Evolutionary conservation across 1,139 yeast species (phyloP), one percentile per base, ranked within the genome.

Genomic region (Yamadazyma songkhlaensis): DNA sequence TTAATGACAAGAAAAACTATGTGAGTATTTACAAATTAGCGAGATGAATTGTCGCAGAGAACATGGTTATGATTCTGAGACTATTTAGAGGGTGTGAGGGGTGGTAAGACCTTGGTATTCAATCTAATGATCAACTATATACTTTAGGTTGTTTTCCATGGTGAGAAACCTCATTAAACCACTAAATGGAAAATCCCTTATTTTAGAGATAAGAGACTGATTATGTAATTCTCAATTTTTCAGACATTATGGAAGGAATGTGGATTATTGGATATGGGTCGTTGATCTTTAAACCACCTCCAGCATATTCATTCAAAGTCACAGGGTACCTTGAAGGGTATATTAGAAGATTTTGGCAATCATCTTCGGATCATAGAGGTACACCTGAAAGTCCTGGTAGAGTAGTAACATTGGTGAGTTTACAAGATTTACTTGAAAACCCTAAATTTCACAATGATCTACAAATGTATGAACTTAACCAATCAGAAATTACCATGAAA

Each of bases 211-310:
- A 23, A 23, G 25, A 8, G 25, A 23, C 25, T 23, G 25, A 23
- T 23, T n/a, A 9, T 23, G 10, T 23, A n/a, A 23, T 9, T 23
- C 25, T 23, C 25, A 23, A 23, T 5, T 23, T 23, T n/a, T 23
- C 11, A 23, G 11, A 23, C 11, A 17, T 17, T 17, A 17, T 12
- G 13, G 27, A 33, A 25, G 66, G 75, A 5, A 77, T 81, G 47
- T 89, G 96, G 95, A 74, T 90, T 12, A 81, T 89, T 20, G 97
- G 97, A 3, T 90, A 90, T 54, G 97, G 97, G 1, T 85, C 96
- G 0, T 67, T 90, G 38, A 81, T 90, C 20, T 90, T 84, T 71
- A 90, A 89, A 54, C 97, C 96, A 0, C 97, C 97, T 0, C 92
- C 95, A 15, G 77, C 79, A 42, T 62, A 59, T 30, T 71, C 75